Conservation (phyloP, 2,329 filamentous ascomycete species). For the Cercospora zeae-maydis region DNA sequence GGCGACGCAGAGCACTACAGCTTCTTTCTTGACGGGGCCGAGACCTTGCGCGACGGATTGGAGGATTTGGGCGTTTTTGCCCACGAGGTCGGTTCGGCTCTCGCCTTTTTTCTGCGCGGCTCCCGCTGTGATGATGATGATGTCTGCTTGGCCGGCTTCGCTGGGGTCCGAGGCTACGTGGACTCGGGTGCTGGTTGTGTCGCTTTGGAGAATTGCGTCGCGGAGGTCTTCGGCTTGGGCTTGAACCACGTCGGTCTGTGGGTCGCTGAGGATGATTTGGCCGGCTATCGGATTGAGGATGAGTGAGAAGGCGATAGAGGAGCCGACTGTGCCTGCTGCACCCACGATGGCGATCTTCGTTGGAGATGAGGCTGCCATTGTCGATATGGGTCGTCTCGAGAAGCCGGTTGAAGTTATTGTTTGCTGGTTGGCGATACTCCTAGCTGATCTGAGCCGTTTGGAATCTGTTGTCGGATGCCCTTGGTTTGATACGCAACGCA, state of each 20-base stretch:
- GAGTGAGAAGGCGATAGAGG: slow-evolving; percentile 51
- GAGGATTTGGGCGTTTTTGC: slow-evolving; percentile 50
- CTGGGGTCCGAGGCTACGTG: slow-evolving; percentile 43
- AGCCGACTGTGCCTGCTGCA: slow-evolving; percentile 51
- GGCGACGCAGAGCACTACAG: slow-evolving; percentile 51
- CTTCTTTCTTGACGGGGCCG: slow-evolving; percentile 47
- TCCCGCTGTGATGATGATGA: slow-evolving; percentile 54
- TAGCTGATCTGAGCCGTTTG: neutral
- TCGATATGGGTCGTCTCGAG: neutral
- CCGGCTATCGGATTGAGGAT: slow-evolving; percentile 50
- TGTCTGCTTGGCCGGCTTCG: slow-evolving; percentile 53
- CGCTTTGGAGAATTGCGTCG: slow-evolving; percentile 49
- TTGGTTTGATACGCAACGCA: neutral
- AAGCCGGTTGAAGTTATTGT: neutral
- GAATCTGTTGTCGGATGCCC: neutral
- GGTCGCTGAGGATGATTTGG: slow-evolving; percentile 55
- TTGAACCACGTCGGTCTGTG: slow-evolving; percentile 46
- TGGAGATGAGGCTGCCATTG: slow-evolving; percentile 5
- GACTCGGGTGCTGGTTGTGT: slow-evolving; percentile 44
- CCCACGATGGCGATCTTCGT: slow-evolving; percentile 49
- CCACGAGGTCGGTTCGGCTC: slow-evolving; percentile 46
- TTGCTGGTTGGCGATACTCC: neutral
- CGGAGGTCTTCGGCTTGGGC: slow-evolving; percentile 53
- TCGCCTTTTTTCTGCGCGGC: slow-evolving; percentile 51
- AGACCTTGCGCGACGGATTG: slow-evolving; percentile 48